Percentiles rank a stretch among this genome's conserved stretches.
These are phyloP conservation scores for Tuctoria greenei DNA, from an alignment of 176 grass and related monocot species.

Conservation along the genomic window DNA sequence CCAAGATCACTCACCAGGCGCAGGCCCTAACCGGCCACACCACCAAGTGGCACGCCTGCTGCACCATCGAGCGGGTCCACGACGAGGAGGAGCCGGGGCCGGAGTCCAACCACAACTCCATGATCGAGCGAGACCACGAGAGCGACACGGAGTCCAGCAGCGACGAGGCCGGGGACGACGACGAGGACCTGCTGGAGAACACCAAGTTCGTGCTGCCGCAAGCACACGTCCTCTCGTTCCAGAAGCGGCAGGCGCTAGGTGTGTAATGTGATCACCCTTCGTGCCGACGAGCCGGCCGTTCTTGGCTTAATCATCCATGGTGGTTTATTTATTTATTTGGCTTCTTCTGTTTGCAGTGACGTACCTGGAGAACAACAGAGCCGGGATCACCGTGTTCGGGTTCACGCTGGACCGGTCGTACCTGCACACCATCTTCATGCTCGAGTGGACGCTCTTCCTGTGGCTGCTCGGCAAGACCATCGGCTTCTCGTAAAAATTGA, in stretches of 20 bases:
- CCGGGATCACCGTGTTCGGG: conserved; percentile 88
- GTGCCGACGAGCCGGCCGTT: too few relatives aligned
- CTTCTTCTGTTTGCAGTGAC: conserved; percentile 53
- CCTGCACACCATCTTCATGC: conserved; percentile 90
- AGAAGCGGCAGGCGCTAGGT: conserved; percentile 95
- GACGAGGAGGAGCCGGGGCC: conserved; percentile 16
- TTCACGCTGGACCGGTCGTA: conserved; percentile 85
- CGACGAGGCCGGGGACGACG: conserved; percentile 68
- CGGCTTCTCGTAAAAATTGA: conserved; percentile 65
- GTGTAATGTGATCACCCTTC: background rate
- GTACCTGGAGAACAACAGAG: conserved; percentile 95
- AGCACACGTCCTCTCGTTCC: conserved; percentile 64
- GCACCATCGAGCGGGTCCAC: conserved; percentile 55
- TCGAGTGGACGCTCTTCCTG: conserved; percentile 80
- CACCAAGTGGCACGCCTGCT: conserved; percentile 96
- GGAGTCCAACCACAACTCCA: conserved; percentile 29
- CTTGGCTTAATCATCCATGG: background rate
- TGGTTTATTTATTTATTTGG: background rate
- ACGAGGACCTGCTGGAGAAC: conserved; percentile 74
- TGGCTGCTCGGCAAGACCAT: conserved; percentile 88
- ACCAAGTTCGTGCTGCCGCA: conserved; percentile 46
- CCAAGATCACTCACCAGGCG: conserved; percentile 94
- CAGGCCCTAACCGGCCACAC: conserved; percentile 81
- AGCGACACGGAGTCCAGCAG: conserved; percentile 25
- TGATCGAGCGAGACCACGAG: conserved; percentile 19